Evolutionary conservation across 257 asterid species (phyloP).

Genomic region (Ocimum tenuiflorum): DNA sequence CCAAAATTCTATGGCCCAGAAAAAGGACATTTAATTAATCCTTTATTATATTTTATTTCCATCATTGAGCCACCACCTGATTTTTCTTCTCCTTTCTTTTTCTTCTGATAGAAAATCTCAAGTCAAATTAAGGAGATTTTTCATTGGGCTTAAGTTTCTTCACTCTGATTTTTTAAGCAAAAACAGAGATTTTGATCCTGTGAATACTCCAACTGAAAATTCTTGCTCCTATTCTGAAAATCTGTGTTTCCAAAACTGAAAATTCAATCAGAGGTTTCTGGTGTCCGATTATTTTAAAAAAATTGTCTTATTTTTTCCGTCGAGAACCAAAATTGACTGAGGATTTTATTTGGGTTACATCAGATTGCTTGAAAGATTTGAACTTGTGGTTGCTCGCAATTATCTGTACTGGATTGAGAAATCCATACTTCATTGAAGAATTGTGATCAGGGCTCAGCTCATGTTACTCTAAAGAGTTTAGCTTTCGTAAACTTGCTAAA

Average conservation of each 20-base stretch:
- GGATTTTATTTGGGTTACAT: neutral
- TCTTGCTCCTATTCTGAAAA: neutral
- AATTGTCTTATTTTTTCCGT: too few species aligned
- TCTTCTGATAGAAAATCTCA: neutral
- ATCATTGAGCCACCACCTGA: neutral
- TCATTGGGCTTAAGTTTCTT: neutral
- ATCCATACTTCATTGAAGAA: neutral
- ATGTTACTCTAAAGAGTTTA: neutral
- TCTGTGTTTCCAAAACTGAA: neutral
- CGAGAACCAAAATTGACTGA: neutral
- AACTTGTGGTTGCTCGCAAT: neutral
- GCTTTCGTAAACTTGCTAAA: neutral
- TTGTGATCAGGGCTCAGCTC: neutral
- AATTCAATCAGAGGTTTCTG: neutral
- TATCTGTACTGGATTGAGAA: neutral
- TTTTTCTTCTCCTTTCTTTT: neutral
- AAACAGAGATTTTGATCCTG: neutral
- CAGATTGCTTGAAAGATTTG: too few species aligned
- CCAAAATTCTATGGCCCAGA: neutral
- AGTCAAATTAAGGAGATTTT: neutral
- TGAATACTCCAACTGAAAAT: neutral
- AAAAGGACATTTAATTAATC: neutral
- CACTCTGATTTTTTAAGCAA: neutral
- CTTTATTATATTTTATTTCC: conserved; percentile 15
- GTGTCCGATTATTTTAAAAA: too few species aligned